Conservation (phyloP, 2,329 filamentous ascomycete genomes). For the Aspergillus alliaceus region DNA sequence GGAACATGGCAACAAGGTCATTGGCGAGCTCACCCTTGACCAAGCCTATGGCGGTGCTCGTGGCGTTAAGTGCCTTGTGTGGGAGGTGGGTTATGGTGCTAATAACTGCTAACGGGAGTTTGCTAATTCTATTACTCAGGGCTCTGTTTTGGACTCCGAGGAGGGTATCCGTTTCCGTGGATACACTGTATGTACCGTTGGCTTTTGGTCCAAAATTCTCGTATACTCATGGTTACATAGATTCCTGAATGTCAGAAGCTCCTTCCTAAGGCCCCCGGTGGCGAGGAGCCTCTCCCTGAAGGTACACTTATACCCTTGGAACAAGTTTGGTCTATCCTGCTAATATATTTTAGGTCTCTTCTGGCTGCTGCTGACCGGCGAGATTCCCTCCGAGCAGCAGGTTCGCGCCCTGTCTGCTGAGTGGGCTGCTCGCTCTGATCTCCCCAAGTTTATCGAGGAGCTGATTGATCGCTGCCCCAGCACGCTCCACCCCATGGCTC, state of each 20-base stretch:
- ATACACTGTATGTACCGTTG: slow-evolving; percentile 66
- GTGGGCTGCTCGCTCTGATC: slow-evolving; percentile 95
- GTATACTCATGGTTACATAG: slow-evolving; percentile 37
- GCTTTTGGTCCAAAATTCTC: background rate
- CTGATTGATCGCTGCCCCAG: slow-evolving; percentile 99
- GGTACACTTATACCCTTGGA: slow-evolving; percentile 50
- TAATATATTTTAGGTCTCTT: slow-evolving; percentile 70
- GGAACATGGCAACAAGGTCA: slow-evolving; percentile 90
- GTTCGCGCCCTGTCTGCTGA: slow-evolving; percentile 97
- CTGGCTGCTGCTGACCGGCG: slow-evolving; percentile 98
- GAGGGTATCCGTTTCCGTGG: slow-evolving; percentile 99
- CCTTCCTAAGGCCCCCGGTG: slow-evolving; percentile 94
- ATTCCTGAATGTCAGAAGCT: slow-evolving; percentile 98
- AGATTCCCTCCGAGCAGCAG: slow-evolving; percentile 97
- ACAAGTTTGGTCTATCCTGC: background rate
- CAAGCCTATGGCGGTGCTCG: slow-evolving; percentile 99
- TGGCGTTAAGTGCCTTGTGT: slow-evolving; percentile 97
- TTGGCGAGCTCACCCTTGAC: slow-evolving; percentile 98
- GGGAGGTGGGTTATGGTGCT: slow-evolving; percentile 63
- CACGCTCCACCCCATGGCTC: slow-evolving; percentile 99
- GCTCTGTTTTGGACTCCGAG: slow-evolving; percentile 95
- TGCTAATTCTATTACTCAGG: slow-evolving; percentile 40
- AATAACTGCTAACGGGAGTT: background rate
- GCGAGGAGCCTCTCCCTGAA: slow-evolving; percentile 95
- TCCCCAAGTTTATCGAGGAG: slow-evolving; percentile 98